Percentiles rank a stretch among this genome's conserved stretches.
phyloP scores from a whole-genome alignment of 305 asterid genomes.

The Fraxinus sp. region DNA sequence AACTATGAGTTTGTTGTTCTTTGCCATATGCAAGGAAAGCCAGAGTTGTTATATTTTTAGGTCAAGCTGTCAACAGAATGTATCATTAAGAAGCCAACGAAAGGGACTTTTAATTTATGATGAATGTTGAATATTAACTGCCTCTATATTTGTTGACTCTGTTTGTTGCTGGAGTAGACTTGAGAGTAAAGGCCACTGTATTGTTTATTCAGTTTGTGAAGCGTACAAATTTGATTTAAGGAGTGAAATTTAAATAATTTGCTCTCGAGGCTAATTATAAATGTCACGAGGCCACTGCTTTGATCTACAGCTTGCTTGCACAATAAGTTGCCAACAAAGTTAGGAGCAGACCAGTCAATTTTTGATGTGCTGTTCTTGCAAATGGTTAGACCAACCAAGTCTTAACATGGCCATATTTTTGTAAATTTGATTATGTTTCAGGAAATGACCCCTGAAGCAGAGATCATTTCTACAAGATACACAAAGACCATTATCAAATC shows the following conservation, averaged over 20 bases:
- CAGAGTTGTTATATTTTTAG: not conserved
- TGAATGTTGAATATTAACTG: slow-evolving; percentile 4
- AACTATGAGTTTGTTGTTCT: slow-evolving; percentile 2
- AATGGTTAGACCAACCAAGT: not conserved
- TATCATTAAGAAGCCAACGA: slow-evolving; percentile 10
- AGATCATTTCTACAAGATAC: slow-evolving; percentile 75
- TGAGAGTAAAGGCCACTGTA: not conserved
- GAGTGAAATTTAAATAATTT: not conserved
- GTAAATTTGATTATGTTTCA: slow-evolving; percentile 30
- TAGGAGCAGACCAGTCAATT: not conserved
- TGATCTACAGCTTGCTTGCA: slow-evolving; percentile 4
- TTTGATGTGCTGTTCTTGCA: not conserved
- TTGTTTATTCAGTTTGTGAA: slow-evolving; percentile 7
- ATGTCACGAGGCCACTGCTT: not conserved
- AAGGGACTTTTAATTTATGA: not conserved
- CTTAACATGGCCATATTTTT: slow-evolving; percentile 17
- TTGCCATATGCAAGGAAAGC: slow-evolving; percentile 2
- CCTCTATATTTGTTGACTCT: slow-evolving; percentile 14
- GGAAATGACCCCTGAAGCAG: slow-evolving; percentile 98
- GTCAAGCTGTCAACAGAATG: slow-evolving; percentile 12
- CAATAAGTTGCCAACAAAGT: not conserved
- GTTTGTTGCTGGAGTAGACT: not conserved
- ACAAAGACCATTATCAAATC: slow-evolving; percentile 90
- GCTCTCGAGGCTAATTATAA: not conserved
- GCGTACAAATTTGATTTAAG: not conserved